Conservation (phyloP, 148 eudicot genomes). For the Persicaria tinctoria region DNA sequence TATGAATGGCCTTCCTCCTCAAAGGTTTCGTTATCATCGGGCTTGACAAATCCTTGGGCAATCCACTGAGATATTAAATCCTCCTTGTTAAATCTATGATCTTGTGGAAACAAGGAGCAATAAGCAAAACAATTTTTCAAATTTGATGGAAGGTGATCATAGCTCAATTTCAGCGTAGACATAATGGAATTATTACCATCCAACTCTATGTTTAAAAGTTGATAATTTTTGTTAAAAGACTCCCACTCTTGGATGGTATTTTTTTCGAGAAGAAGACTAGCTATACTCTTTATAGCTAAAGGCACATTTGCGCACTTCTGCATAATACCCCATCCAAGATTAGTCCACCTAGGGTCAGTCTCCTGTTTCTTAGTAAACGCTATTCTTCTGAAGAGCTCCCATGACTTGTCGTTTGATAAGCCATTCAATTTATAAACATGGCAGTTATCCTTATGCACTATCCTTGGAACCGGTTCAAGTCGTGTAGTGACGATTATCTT, state of each 20-base stretch:
- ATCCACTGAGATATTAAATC: background rate
- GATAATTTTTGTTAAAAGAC: background rate
- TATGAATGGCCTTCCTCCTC: too few relatives aligned
- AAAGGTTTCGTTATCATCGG: too few relatives aligned
- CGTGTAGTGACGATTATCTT: background rate
- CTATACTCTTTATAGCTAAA: background rate
- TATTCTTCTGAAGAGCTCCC: slow-evolving; percentile 8
- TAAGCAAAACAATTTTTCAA: slow-evolving; percentile 7
- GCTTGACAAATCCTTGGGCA: too few relatives aligned
- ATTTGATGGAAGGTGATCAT: too few relatives aligned
- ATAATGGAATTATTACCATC: background rate
- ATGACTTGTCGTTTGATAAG: slow-evolving; percentile 20
- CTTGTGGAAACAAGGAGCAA: background rate
- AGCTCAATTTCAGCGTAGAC: background rate
- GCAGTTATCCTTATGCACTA: background rate
- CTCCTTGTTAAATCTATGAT: background rate
- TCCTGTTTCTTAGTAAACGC: background rate
- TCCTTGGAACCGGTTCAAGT: background rate
- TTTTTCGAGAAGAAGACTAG: background rate
- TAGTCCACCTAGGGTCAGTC: background rate
- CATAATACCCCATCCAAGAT: background rate
- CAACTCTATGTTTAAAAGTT: background rate
- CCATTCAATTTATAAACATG: slow-evolving; percentile 11
- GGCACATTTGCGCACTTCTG: background rate
- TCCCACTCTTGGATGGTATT: background rate